Percentiles rank a stretch among this genome's conserved stretches.
These are phyloP conservation scores for Alternaria novae-zelandiae DNA, from an alignment of 2,329 filamentous ascomycete genomes.

Conservation along the genomic window DNA sequence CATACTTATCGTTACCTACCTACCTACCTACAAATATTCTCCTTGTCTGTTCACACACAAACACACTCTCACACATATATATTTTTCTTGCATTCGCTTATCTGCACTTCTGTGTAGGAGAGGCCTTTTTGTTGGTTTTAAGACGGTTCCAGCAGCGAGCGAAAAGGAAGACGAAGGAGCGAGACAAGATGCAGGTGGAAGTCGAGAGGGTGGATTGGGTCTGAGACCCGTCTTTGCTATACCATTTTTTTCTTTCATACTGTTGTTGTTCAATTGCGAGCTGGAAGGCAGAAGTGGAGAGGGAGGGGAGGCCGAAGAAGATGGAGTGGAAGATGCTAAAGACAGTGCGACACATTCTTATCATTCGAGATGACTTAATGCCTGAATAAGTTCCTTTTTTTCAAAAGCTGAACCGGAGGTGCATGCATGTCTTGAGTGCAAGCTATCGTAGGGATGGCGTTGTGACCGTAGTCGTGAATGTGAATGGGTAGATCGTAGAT, in stretches of 20 bases:
- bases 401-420: not conserved
- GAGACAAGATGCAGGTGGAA: no score
- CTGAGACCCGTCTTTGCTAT: not conserved
- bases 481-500: no score
- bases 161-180: not conserved
- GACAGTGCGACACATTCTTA: not conserved
- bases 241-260: not conserved
- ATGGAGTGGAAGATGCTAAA: not conserved
- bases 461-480: no score
- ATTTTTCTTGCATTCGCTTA: not conserved
- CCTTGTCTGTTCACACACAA: not conserved
- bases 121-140: no score
- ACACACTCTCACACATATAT: not conserved
- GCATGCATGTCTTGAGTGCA: not conserved
- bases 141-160: no score
- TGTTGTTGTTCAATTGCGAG: no score
- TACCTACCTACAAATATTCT: not conserved
- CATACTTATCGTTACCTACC: not conserved
- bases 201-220: not conserved
- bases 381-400: not conserved
- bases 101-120: not conserved
- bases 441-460: not conserved
- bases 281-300: no score
- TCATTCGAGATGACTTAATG: constrained; percentile 1
- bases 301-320: no score